Evolutionary conservation across 2,329 filamentous ascomycete genomes (phyloP).

Genomic region (Verticillium albo-atrum): DNA sequence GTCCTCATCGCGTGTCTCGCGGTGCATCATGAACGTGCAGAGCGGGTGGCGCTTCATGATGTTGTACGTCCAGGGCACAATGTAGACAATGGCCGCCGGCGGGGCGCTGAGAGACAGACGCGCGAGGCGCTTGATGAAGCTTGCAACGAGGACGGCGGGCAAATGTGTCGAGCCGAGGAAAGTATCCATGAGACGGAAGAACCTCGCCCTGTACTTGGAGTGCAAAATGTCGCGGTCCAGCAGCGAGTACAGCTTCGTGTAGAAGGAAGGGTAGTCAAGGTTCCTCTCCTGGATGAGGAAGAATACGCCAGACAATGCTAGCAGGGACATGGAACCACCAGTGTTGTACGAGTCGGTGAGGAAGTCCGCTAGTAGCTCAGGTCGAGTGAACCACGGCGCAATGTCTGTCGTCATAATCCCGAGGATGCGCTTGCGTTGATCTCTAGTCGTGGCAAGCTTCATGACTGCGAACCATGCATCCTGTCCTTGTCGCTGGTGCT

Average conservation of each 20-base stretch:
- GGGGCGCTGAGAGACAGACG: conserved; percentile 83
- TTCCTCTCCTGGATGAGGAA: conserved; percentile 92
- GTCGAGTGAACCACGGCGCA: conserved; percentile 83
- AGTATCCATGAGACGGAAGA: conserved; percentile 87
- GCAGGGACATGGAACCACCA: conserved; percentile 79
- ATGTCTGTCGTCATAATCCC: conserved; percentile 72
- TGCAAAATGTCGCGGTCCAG: conserved; percentile 83
- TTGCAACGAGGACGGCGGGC: conserved; percentile 84
- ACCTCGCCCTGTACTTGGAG: conserved; percentile 88
- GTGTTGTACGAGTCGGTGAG: conserved; percentile 88
- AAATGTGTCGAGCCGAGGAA: conserved; percentile 91
- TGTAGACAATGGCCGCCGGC: conserved; percentile 80
- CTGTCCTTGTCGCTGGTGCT: conserved; percentile 77
- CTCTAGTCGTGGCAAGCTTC: conserved; percentile 58
- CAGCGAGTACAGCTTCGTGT: conserved; percentile 87
- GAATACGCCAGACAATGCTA: conserved; percentile 89
- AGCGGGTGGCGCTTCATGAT: conserved; percentile 83
- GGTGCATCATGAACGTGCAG: conserved; percentile 95
- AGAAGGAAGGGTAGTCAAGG: conserved; percentile 93
- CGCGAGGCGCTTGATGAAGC: conserved; percentile 92
- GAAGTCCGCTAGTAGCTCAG: conserved; percentile 92
- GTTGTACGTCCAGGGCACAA: conserved; percentile 95
- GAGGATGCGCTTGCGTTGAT: conserved; percentile 76
- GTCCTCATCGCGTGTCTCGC: conserved; percentile 57
- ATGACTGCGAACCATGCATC: conserved; percentile 83